Percentiles rank a stretch among this genome's conserved stretches.
phyloP scores from a whole-genome alignment of 345 rosid genomes.

The Corchorus capsularis region DNA sequence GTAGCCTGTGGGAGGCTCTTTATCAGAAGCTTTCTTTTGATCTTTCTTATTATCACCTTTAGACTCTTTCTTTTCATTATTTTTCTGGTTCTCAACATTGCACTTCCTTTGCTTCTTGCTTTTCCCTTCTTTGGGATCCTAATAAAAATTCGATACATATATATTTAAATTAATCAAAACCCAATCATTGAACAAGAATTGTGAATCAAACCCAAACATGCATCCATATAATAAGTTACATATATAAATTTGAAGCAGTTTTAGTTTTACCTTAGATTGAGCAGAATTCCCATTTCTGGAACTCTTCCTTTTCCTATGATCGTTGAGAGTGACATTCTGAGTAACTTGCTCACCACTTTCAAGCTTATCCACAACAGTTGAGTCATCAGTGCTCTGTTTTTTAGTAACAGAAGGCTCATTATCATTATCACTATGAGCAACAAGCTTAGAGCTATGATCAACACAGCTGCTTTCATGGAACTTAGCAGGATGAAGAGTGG shows the following conservation, averaged over 20 bases:
- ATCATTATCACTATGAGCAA: conserved; percentile 17
- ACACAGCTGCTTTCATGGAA: conserved; percentile 22
- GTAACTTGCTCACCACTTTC: conserved; percentile 54
- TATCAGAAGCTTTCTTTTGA: conserved; percentile 31
- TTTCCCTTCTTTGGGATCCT: conserved; percentile 51
- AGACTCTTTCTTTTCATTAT: conserved; percentile 28
- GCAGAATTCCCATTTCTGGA: conserved; percentile 32
- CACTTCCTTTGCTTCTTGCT: conserved; percentile 52
- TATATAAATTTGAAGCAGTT: background rate
- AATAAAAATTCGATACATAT: conserved; percentile 1
- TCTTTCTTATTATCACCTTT: conserved; percentile 37
- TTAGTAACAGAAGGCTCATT: conserved; percentile 38
- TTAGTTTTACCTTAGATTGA: conserved; percentile 40
- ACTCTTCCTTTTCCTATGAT: conserved; percentile 37
- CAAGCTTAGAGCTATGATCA: conserved; percentile 27
- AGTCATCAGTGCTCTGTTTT: conserved; percentile 51
- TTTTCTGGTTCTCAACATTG: conserved; percentile 21
- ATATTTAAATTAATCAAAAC: background rate
- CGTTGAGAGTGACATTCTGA: conserved; percentile 32
- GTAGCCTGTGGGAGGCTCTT: conserved; percentile 56
- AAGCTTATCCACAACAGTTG: conserved; percentile 41
- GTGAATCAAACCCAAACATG: background rate
- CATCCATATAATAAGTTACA: background rate
- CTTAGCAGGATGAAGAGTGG: conserved; percentile 16
- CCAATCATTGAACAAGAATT: background rate